Base-by-base conservation (phyloP, 306 rosid species). In the Lathyrus aphaca region DNA sequence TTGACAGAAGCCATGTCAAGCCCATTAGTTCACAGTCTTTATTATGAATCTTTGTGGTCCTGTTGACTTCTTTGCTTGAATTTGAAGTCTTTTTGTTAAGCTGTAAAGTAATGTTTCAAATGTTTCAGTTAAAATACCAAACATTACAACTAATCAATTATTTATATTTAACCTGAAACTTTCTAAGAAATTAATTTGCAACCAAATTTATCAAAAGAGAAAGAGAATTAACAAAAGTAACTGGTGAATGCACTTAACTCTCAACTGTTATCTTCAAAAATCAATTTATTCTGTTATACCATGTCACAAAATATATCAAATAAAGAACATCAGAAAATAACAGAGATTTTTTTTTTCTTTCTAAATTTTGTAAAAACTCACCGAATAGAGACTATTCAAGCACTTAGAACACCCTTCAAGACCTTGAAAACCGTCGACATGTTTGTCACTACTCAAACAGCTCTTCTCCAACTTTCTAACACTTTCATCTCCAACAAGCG, bases 321-420 rank as follows among this genome's bases (percentile, higher is more conserved):
- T 44, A 54, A 56, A 38, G 15, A 78, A 48, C 25, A 14, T 14
- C 57, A 49, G 43, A 53, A 7, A 27, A 45, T 5, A 5, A 27
- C 7, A 42, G 12, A 45, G 54, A 19, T 5, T n/a, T n/a, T 32
- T 5, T 32, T 5, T 32, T 32, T 30, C 0, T 3, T 40, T 46
- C 17, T 46, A 46, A 46, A 12, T 1, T 46, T 46, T 46, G 18
- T 46, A 46, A 60, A 38, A 48, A 64, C 85, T 85, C 54, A 93
- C 98, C 87, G 44, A 73, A 68, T 84, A 56, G 81, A 94, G 96
- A 55, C 74, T 81, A 27, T 80, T 71, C 60, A 94, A 74, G 85
- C 98, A 94, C 70, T 85, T 94, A 7, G 96, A 84, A 79, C 98
- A 94, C 8, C 97, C 96, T 51, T 91, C 97, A 68, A 93, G 98